These are phyloP conservation scores for Cucurbita maxima DNA, from an alignment of 306 rosid genomes.

Conservation along the genomic window DNA sequence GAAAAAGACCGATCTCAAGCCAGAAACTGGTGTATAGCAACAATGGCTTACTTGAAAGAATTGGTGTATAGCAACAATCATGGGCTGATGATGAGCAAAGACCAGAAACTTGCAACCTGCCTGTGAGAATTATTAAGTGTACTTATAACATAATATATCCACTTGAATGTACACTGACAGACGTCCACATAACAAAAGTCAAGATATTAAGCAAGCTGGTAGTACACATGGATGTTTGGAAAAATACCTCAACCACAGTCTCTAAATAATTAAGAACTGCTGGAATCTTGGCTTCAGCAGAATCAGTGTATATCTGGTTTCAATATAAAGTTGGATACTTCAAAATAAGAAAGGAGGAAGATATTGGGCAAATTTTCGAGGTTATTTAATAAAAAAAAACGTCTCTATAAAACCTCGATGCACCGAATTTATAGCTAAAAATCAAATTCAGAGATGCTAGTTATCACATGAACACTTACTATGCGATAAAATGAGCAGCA, in stretches of 20 bases:
- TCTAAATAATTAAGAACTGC: constrained; percentile 82
- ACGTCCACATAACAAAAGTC: not conserved
- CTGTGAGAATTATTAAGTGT: constrained; percentile 23
- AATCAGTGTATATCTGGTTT: constrained; percentile 68
- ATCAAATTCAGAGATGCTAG: not conserved
- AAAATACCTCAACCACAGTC: constrained; percentile 76
- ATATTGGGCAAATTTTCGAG: not conserved
- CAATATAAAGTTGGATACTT: constrained; percentile 5
- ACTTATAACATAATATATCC: not conserved
- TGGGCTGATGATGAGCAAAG: constrained; percentile 86
- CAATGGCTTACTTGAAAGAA: constrained; percentile 76
- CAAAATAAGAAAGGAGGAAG: not conserved
- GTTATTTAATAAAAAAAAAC: not conserved
- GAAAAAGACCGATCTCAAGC: constrained; percentile 16
- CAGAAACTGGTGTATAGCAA: constrained; percentile 65
- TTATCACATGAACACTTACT: not conserved
- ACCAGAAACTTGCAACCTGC: constrained; percentile 96
- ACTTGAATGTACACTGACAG: not conserved
- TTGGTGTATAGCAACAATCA: constrained; percentile 72
- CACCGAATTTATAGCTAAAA: not conserved
- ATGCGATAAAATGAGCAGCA: not conserved
- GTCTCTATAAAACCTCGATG: not conserved
- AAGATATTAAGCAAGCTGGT: not conserved
- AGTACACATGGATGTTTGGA: not conserved
- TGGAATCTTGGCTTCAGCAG: constrained; percentile 94